A percentile compares a stretch with the other conserved stretches of the same genome.
These are phyloP conservation scores for Cylindrotheca fusiformis DNA, from an alignment of 108 stramenopile genomes.

Conservation along the genomic window DNA sequence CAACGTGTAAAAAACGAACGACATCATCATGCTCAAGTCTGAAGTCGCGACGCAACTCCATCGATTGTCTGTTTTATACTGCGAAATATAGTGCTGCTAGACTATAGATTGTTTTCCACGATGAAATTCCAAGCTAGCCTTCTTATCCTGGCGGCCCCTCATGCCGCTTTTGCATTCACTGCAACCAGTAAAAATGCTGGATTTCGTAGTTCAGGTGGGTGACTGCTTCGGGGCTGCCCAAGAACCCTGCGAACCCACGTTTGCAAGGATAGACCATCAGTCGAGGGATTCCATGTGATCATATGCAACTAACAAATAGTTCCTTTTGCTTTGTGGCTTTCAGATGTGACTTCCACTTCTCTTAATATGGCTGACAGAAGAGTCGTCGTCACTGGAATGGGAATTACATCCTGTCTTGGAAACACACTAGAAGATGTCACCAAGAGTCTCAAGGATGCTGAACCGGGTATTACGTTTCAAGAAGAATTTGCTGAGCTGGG, in stretches of 20 bases:
- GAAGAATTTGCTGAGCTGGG: constrained; percentile 82
- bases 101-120: constrained; percentile 1
- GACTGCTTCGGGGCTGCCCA: neutral
- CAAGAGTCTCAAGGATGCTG: constrained; percentile 50
- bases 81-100: no score
- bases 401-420: constrained; percentile 88
- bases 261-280: no score
- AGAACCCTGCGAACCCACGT: no score
- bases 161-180: constrained; percentile 13
- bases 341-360: constrained; percentile 24
- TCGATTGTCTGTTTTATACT: no score
- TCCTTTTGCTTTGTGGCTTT: neutral
- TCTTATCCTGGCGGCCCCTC: constrained; percentile 15
- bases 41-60: neutral
- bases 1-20: constrained; percentile 1
- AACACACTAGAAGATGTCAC: constrained; percentile 90
- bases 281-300: no score
- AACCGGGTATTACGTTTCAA: constrained; percentile 63
- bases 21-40: constrained; percentile 9
- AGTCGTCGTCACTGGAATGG: constrained; percentile 93
- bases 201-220: constrained; percentile 38
- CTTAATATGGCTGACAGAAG: constrained; percentile 56
- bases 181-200: neutral
- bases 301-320: no score
- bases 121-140: constrained; percentile 43